A percentile compares a stretch with the other conserved stretches of the same genome.
phyloP scores from a whole-genome alignment of 225 moss, liverwort and hornwort species.

The Marchantia paleacea region DNA sequence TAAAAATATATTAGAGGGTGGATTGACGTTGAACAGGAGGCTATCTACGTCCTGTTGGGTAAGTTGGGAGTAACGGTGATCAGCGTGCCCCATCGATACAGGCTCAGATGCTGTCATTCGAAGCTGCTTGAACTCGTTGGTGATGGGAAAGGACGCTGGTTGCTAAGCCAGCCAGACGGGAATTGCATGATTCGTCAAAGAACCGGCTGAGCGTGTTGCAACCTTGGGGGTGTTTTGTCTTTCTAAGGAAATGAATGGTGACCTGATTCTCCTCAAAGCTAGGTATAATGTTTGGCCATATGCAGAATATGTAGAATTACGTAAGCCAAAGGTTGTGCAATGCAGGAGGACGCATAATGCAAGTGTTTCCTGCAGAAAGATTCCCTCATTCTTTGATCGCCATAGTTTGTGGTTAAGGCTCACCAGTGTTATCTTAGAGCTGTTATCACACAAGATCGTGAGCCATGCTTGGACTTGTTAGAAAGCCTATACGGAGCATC shows the following conservation, averaged over 20 bases:
- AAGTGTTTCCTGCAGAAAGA: background rate
- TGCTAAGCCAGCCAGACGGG: constrained; percentile 11
- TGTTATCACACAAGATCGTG: background rate
- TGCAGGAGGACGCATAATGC: background rate
- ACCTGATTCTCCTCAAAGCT: background rate
- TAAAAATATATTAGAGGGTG: too few relatives aligned
- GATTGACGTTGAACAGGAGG: constrained; percentile 25
- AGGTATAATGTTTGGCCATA: background rate
- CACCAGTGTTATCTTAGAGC: background rate
- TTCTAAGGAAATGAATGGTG: background rate
- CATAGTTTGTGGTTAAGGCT: background rate
- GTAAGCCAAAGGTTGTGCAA: background rate
- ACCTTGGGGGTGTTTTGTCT: background rate
- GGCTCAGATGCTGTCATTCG: constrained; percentile 28
- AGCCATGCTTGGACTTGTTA: background rate
- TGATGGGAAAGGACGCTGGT: constrained; percentile 39
- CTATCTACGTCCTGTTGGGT: constrained; percentile 26
- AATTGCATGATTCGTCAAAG: background rate
- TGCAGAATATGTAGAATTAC: background rate
- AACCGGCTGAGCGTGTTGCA: background rate
- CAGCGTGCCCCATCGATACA: constrained; percentile 40
- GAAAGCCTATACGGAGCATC: background rate
- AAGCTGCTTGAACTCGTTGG: constrained; percentile 30
- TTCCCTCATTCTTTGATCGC: background rate
- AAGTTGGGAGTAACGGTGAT: constrained; percentile 36